Base-by-base conservation (phyloP, 2,329 filamentous ascomycete species). In the Aureobasidium subglaciale region DNA sequence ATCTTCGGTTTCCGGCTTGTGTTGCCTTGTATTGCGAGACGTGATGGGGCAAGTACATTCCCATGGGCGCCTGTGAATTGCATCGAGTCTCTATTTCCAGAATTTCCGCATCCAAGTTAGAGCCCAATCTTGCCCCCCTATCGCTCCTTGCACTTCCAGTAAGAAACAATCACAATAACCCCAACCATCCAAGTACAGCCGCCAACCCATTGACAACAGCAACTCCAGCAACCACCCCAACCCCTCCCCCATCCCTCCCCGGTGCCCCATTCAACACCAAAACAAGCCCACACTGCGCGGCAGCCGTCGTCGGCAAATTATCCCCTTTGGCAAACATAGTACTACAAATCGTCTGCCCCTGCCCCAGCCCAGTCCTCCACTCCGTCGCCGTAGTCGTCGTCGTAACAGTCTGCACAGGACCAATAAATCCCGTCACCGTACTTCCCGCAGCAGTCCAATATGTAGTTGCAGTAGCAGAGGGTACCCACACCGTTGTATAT, bases 231-330 rank as follows among this genome's bases (percentile, higher is more conserved):
- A 25, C 48, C 6, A 52, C 3, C n/a, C 35, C 48, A 2, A 52
- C 2, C 3, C 25, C 48, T 40, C n/a, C 25, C 2, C 30, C 35
- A n/a, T 18, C 48, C 16, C 48, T 41, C 0, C 35, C 50, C 2
- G 50, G 50, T n/a, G 50, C 50, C 13, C 10, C 38, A 29, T 54
- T 54, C 8, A 54, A 13, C 8, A 54, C 38, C 9, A 54, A 29
- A 27, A 54, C 50, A 43, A 54, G 37, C 6, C 50, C 50, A 43
- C 50, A 54, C 6, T 16, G 38, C 8, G 50, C 50, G 1, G 50
- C 50, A n/a, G 50, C 50, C 11, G 50, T 54, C 9, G 50, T 43
- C 15, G 50, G 50, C 27, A 54, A 27, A 35, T 54, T 35, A 27
- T 43, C 50, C 1, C 50, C 50, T 2, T 54, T 25, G 4, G 50